Conservation (phyloP, 768 basidiomycete species). For the Exsudoporus frostii region DNA sequence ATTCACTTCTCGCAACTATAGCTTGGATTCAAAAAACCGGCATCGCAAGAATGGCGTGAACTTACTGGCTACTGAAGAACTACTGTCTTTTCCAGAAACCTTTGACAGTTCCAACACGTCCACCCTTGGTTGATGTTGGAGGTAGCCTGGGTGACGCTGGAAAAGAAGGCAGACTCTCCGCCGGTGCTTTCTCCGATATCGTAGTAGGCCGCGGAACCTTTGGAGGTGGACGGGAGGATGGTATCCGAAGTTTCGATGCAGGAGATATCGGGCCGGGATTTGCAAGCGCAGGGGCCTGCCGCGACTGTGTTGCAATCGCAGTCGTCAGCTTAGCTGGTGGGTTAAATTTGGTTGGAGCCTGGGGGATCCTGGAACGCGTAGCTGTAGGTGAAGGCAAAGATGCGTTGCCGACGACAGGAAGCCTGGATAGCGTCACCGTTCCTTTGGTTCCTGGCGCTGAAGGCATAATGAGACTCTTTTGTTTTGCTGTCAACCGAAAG, state of each 20-base stretch:
- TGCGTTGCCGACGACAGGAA: conserved; percentile 6
- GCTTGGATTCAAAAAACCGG: background rate
- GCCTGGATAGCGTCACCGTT: conserved; percentile 10
- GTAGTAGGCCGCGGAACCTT: conserved; percentile 7
- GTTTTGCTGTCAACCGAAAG: conserved; percentile 26
- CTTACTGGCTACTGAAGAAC: conserved; percentile 9
- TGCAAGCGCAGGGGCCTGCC: conserved; percentile 1
- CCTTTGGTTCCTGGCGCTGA: background rate
- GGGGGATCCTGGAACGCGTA: conserved; percentile 20
- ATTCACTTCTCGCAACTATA: conserved; percentile 1
- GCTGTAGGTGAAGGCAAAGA: conserved; percentile 3
- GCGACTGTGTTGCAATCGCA: conserved; percentile 27
- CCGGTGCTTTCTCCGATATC: conserved; percentile 4
- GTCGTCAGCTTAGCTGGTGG: conserved; percentile 31
- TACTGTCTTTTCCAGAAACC: conserved; percentile 32
- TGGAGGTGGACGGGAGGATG: conserved; percentile 13
- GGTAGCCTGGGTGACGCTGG: conserved; percentile 18
- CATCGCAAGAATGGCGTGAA: background rate
- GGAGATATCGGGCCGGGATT: conserved; percentile 1
- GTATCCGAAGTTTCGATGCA: conserved; percentile 20
- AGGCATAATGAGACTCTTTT: conserved; percentile 22
- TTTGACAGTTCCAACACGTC: conserved; percentile 26
- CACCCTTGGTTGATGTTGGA: conserved; percentile 21
- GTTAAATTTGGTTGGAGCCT: conserved; percentile 23
- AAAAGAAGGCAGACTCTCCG: background rate